These are phyloP conservation scores for Aspergillus brunneoviolaceus DNA, from an alignment of 2,329 filamentous ascomycete genomes.

Conservation along the genomic window DNA sequence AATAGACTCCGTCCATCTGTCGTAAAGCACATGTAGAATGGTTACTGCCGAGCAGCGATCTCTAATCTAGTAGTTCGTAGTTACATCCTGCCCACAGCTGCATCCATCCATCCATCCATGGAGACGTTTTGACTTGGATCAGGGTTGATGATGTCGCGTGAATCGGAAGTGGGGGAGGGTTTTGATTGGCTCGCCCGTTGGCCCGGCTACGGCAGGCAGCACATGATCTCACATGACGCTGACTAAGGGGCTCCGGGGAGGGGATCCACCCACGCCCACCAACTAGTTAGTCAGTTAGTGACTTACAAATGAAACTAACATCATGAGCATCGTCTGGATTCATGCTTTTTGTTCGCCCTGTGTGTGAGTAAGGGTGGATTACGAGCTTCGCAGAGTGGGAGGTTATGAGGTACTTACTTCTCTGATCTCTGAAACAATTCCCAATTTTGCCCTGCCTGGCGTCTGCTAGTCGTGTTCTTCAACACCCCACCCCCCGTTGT, in stretches of 20 bases:
- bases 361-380: neutral
- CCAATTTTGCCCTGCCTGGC: neutral
- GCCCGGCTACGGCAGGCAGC: slow-evolving; percentile 17
- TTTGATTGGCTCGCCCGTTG: slow-evolving; percentile 20
- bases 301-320: slow-evolving; percentile 5
- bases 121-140: neutral
- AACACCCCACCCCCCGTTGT: neutral
- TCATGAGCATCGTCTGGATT: slow-evolving; percentile 1
- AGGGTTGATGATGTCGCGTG: neutral
- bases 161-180: neutral
- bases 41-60: no score
- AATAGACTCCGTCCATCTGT: no score
- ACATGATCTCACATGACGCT: slow-evolving; percentile 22
- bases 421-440: neutral
- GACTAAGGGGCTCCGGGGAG: slow-evolving; percentile 15
- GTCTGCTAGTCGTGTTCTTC: neutral
- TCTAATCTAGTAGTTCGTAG: no score
- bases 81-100: no score
- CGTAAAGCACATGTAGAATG: no score
- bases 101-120: no score
- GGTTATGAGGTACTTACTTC: neutral
- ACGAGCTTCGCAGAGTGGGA: neutral
- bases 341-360: neutral
- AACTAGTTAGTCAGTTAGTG: neutral
- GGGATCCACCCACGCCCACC: slow-evolving; percentile 7